A percentile compares a stretch with the other conserved stretches of the same genome.
phyloP scores from a whole-genome alignment of 306 rosid species.

The Sophora flavescens region DNA sequence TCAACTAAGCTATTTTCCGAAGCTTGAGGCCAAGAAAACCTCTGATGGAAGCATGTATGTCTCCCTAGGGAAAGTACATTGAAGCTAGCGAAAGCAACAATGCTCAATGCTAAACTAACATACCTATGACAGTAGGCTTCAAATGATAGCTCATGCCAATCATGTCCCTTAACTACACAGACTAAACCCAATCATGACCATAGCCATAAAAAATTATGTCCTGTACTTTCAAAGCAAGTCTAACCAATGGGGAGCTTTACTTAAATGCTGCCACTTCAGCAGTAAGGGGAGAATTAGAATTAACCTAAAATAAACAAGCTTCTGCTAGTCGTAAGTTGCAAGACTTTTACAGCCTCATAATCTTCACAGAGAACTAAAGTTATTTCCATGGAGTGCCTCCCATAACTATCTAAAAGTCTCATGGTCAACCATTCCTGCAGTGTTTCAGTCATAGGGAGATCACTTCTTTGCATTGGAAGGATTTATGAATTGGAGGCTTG shows the following conservation, averaged over 20 bases:
- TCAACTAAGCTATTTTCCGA: too few relatives aligned
- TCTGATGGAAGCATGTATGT: too few relatives aligned
- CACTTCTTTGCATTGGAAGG: neutral
- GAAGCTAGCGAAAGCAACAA: too few relatives aligned
- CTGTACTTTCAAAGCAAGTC: neutral
- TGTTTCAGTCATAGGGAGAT: neutral
- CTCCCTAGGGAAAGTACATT: too few relatives aligned
- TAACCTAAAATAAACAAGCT: neutral
- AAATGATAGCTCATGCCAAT: too few relatives aligned
- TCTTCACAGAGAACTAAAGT: neutral
- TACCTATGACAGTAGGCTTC: too few relatives aligned
- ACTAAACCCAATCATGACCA: too few relatives aligned
- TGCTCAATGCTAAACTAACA: too few relatives aligned
- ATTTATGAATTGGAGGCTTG: neutral
- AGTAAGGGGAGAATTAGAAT: neutral
- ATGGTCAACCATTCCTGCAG: constrained; percentile 17
- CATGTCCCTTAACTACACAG: neutral
- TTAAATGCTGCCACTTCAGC: neutral
- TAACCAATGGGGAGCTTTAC: neutral
- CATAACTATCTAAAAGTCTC: neutral
- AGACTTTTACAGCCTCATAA: neutral
- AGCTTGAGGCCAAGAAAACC: too few relatives aligned
- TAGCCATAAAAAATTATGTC: neutral
- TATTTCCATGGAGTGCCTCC: constrained; percentile 4
- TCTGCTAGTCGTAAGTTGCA: neutral